phyloP scores from a whole-genome alignment of 202 grass and related monocot genomes.

The Setaria italica region DNA sequence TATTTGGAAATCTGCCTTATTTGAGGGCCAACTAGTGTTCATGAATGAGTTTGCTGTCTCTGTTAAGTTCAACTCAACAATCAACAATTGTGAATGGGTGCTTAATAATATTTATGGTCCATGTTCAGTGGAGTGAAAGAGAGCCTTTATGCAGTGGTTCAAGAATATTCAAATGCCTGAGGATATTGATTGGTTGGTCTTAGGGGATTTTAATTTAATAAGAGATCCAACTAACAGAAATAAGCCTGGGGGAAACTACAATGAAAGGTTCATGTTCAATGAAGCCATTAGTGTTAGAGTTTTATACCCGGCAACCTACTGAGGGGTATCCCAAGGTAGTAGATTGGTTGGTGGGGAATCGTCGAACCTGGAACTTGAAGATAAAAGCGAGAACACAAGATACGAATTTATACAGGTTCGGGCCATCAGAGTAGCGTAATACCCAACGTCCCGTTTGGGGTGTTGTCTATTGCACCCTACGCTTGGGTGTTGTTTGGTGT shows the following conservation, averaged over 20 bases:
- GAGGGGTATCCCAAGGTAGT: too few species aligned
- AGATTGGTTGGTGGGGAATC: too few species aligned
- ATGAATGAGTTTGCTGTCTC: background rate
- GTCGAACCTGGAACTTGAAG: too few species aligned
- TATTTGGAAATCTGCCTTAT: background rate
- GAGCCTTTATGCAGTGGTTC: background rate
- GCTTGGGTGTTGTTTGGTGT: too few species aligned
- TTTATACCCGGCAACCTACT: background rate
- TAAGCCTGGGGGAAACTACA: background rate
- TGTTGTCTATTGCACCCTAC: too few species aligned
- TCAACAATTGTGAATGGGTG: background rate
- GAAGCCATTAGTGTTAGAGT: background rate
- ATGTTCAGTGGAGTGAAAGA: background rate
- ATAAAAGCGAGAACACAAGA: too few species aligned
- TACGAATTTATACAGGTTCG: too few species aligned
- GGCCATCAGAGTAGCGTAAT: too few species aligned
- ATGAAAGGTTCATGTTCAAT: background rate
- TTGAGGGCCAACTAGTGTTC: background rate
- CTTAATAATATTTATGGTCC: background rate
- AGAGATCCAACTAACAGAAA: background rate
- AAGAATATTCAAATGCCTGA: background rate
- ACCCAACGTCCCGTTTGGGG: too few species aligned
- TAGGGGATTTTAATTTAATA: background rate
- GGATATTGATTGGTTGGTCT: too few species aligned
- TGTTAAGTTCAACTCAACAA: background rate